These are phyloP conservation scores for Arabidopsis hybrid DNA, from an alignment of 441 rosid species.

Conservation along the genomic window DNA sequence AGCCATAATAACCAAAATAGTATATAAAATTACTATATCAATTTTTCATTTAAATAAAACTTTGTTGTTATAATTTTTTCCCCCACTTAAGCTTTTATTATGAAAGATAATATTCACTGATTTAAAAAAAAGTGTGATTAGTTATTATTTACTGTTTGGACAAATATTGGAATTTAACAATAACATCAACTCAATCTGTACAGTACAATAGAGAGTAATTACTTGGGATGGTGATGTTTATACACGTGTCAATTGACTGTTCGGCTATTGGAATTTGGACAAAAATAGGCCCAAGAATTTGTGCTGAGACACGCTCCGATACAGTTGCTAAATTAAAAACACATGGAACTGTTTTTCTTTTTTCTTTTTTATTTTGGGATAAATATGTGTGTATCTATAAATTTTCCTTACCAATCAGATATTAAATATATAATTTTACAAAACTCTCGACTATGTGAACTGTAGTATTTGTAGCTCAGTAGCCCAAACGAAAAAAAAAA, in stretches of 20 bases:
- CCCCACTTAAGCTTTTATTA: not conserved
- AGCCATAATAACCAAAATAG: conserved; percentile 32
- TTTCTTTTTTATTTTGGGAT: not conserved
- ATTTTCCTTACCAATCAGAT: not conserved
- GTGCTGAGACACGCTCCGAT: conserved; percentile 43
- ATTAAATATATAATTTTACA: not conserved
- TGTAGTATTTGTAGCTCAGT: not conserved
- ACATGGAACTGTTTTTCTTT: conserved; percentile 33
- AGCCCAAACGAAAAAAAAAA: not conserved
- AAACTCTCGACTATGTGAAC: not conserved
- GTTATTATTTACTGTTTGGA: conserved; percentile 2
- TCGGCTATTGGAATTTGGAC: conserved; percentile 32
- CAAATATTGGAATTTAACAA: not conserved
- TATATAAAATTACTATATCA: not conserved
- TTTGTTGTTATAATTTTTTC: not conserved
- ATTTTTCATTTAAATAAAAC: not conserved
- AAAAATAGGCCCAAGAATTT: conserved; percentile 43
- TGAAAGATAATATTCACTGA: not conserved
- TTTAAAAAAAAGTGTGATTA: not conserved
- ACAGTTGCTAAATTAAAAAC: conserved; percentile 35
- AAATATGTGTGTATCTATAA: not conserved
- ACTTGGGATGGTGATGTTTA: conserved; percentile 24
- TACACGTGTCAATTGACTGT: conserved; percentile 36
- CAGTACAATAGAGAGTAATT: conserved; percentile 22
- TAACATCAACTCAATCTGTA: conserved; percentile 19